phyloP scores from a whole-genome alignment of 1,284 basidiomycete genomes.

The Testicularia cyperi region DNA sequence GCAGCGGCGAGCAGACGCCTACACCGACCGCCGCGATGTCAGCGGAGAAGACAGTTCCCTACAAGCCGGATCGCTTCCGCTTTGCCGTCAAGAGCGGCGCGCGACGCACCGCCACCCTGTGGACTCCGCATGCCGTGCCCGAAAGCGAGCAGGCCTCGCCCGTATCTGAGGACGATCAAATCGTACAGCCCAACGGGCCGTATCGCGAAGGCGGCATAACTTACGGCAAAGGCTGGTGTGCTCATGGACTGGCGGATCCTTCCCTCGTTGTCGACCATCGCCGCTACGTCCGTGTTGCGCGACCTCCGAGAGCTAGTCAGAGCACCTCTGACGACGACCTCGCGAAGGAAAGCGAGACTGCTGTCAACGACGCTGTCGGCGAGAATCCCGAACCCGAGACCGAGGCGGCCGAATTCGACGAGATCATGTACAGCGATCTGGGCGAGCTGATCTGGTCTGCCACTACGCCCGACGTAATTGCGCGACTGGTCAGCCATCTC shows the following conservation, averaged over 20 bases:
- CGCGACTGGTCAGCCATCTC: conserved; percentile 37
- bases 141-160: no score
- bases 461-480: conserved; percentile 44
- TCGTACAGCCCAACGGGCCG: conserved; percentile 38
- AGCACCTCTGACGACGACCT: no score
- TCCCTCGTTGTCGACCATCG: conserved; percentile 26
- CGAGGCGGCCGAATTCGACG: conserved; percentile 7
- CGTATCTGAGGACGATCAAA: conserved; percentile 2
- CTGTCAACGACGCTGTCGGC: no score
- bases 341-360: no score
- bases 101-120: conserved; percentile 1
- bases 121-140: not conserved
- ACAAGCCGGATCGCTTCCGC: conserved; percentile 19
- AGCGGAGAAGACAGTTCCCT: conserved; percentile 10
- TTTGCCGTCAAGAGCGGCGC: conserved; percentile 14
- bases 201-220: conserved; percentile 43
- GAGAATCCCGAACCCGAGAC: not conserved
- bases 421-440: conserved; percentile 44
- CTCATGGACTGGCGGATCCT: conserved; percentile 43
- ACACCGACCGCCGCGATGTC: conserved; percentile 5
- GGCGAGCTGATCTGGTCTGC: conserved; percentile 46
- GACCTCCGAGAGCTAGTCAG: no score
- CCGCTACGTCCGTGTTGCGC: conserved; percentile 18
- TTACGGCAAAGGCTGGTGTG: conserved; percentile 42
- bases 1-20: conserved; percentile 7